Conservation (phyloP, 257 asterid species). For the Knoxia roxburghii region DNA sequence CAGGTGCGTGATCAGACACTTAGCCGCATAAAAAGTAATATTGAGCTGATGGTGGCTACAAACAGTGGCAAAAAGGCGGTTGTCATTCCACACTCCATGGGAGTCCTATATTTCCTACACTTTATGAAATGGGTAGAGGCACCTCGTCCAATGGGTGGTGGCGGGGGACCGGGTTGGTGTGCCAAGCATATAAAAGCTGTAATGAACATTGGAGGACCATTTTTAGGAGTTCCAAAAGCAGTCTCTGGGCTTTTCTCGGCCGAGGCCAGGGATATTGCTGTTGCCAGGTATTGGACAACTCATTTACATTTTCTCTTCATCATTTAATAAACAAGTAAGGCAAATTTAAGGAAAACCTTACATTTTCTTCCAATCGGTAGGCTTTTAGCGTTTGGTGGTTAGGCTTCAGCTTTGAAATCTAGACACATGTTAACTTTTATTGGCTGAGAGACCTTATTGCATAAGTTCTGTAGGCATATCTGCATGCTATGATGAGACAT, state of each 20-base stretch:
- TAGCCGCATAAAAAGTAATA: constrained; percentile 70
- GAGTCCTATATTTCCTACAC: constrained; percentile 71
- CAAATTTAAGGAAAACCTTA: neutral
- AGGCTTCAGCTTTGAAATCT: neutral
- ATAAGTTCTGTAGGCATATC: neutral
- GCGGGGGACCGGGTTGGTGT: constrained; percentile 80
- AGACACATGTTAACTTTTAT: neutral
- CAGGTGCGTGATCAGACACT: constrained; percentile 81
- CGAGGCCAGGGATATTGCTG: constrained; percentile 77
- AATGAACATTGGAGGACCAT: constrained; percentile 82
- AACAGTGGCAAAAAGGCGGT: constrained; percentile 69
- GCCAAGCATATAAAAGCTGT: constrained; percentile 74
- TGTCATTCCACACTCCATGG: constrained; percentile 83
- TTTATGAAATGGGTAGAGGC: constrained; percentile 94
- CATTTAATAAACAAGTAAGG: neutral
- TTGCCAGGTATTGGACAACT: neutral
- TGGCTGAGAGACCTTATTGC: neutral
- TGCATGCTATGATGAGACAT: neutral
- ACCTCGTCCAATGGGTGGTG: constrained; percentile 76
- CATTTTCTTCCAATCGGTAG: neutral
- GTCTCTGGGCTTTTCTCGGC: constrained; percentile 75
- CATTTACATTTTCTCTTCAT: neutral
- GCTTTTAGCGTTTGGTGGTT: constrained; percentile 41
- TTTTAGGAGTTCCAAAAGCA: constrained; percentile 77
- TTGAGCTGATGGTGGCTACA: constrained; percentile 70